These are phyloP conservation scores for Chenopodium suecicum DNA, from an alignment of 148 eudicot species.

Conservation along the genomic window DNA sequence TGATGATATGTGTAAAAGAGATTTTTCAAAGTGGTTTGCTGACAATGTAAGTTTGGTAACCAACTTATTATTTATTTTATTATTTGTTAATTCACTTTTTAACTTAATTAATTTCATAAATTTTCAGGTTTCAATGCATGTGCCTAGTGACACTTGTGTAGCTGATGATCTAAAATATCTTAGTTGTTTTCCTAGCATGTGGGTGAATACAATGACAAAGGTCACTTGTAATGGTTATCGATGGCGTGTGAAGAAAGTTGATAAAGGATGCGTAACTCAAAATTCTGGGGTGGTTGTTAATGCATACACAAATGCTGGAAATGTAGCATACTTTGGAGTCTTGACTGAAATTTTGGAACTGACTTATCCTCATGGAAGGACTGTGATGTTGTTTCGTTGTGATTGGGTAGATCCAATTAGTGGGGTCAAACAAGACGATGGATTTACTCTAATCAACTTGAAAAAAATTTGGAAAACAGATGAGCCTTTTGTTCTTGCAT, in stretches of 20 bases:
- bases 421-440: no score
- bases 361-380: no score
- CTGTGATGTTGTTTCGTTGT: no score
- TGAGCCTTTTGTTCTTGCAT: no score
- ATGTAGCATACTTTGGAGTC: slow-evolving; percentile 2
- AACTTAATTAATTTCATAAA: background rate
- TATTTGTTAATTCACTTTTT: background rate
- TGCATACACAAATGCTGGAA: background rate
- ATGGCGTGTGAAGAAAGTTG: no score
- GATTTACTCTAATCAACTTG: no score
- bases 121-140: slow-evolving; percentile 5
- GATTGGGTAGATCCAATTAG: no score
- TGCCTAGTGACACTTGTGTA: background rate
- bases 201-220: no score
- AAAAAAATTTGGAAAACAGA: no score
- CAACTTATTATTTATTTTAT: background rate
- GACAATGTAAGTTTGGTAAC: background rate
- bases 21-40: background rate
- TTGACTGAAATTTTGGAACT: slow-evolving; percentile 1
- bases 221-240: no score
- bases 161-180: background rate
- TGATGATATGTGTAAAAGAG: no score
- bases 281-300: background rate
- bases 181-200: background rate
- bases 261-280: no score